Conservation (phyloP, 768 basidiomycete species). For the Suillus plorans region DNA sequence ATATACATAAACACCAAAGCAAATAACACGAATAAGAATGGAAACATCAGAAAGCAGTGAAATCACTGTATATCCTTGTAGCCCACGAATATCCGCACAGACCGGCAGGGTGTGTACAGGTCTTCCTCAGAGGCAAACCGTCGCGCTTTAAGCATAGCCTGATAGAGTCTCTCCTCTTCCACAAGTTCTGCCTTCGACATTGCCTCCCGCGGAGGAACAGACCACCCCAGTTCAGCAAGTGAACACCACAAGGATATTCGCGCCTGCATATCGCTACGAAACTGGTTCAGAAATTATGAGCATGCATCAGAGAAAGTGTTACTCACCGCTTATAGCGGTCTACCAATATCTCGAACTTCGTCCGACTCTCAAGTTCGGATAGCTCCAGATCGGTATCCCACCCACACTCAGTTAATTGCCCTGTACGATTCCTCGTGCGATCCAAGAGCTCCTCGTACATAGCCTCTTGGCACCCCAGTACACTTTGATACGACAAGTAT, state of each 20-base stretch:
- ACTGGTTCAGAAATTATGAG: not conserved
- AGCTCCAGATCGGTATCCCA: conserved; percentile 71
- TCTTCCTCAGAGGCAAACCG: conserved; percentile 53
- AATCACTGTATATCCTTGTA: conserved; percentile 38
- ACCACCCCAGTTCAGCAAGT: conserved; percentile 56
- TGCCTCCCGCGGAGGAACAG: conserved; percentile 57
- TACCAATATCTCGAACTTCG: conserved; percentile 57
- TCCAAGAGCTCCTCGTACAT: conserved; percentile 78
- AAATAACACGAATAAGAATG: not conserved
- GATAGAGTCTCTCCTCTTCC: conserved; percentile 62
- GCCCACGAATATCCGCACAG: conserved; percentile 61
- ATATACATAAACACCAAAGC: not conserved
- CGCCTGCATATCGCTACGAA: conserved; percentile 60
- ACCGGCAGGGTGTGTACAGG: conserved; percentile 51
- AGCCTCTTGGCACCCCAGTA: conserved; percentile 67
- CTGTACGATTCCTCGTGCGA: conserved; percentile 55
- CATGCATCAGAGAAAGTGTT: not conserved
- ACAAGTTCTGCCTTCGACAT: conserved; percentile 68
- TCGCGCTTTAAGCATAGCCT: conserved; percentile 60
- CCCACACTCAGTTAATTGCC: conserved; percentile 55
- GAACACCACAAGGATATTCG: conserved; percentile 67
- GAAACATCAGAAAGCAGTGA: not conserved
- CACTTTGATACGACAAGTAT: conserved; percentile 58
- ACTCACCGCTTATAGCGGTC: conserved; percentile 58
- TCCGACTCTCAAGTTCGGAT: conserved; percentile 53